Percentiles rank a stretch among this genome's conserved stretches.
phyloP scores from a whole-genome alignment of 2,329 filamentous ascomycete species.

The Trichophyton benhamiae region DNA sequence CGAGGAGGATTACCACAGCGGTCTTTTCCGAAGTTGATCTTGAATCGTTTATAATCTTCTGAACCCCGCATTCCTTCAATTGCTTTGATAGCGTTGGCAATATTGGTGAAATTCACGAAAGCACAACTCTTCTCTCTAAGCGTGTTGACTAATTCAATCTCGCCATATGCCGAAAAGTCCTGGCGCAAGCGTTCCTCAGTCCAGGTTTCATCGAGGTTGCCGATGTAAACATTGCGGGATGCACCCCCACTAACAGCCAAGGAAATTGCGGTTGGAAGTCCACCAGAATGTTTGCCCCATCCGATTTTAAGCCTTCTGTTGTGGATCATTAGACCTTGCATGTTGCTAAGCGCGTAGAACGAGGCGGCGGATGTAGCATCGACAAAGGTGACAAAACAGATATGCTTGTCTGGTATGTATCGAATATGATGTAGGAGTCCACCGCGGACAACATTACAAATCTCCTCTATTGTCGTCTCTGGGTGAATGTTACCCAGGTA shows the following conservation, averaged over 20 bases:
- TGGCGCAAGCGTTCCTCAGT: conserved; percentile 89
- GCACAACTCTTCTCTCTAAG: conserved; percentile 97
- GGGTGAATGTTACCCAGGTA: conserved; percentile 98
- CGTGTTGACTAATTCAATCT: conserved; percentile 95
- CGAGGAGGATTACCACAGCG: conserved; percentile 92
- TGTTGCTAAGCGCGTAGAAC: conserved; percentile 93
- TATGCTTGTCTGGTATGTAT: conserved; percentile 99
- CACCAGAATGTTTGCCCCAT: conserved; percentile 98
- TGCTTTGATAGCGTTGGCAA: conserved; percentile 98
- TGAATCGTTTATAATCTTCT: conserved; percentile 96
- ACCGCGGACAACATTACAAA: conserved; percentile 95
- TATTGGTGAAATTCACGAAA: conserved; percentile 99
- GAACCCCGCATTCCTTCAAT: conserved; percentile 91
- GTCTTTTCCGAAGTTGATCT: conserved; percentile 99
- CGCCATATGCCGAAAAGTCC: conserved; percentile 93
- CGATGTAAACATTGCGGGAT: conserved; percentile 96
- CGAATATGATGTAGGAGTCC: conserved; percentile 94
- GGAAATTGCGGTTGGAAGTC: conserved; percentile 87
- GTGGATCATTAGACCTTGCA: conserved; percentile 98
- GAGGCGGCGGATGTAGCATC: conserved; percentile 95
- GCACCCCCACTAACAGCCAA: conserved; percentile 91
- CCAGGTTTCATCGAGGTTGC: conserved; percentile 95
- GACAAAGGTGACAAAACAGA: conserved; percentile 99
- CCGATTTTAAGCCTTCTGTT: conserved; percentile 96
- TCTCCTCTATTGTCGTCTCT: conserved; percentile 97